Conservation (phyloP, 2,329 filamentous ascomycete species). For the Alternaria infectoria region DNA sequence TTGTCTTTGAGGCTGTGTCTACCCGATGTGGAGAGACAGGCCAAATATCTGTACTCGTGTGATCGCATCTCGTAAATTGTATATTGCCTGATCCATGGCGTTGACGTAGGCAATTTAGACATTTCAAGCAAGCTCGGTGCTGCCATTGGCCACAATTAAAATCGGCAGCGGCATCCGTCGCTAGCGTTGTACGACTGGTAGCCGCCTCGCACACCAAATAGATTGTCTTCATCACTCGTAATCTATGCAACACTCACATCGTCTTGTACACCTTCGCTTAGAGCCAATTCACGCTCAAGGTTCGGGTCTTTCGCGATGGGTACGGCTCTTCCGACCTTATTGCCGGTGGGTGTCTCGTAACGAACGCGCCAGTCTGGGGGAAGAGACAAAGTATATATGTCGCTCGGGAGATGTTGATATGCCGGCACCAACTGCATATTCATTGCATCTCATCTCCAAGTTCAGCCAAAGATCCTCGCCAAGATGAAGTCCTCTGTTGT, state of each 20-base stretch:
- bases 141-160: conserved; percentile 1
- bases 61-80: neutral
- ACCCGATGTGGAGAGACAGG: neutral
- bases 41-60: neutral
- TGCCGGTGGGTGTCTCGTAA: neutral
- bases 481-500: conserved; percentile 8
- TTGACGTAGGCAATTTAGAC: conserved; percentile 12
- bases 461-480: neutral
- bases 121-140: neutral
- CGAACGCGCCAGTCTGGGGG: neutral
- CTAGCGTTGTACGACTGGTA: neutral
- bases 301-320: neutral
- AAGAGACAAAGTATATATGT: neutral
- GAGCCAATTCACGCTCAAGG: neutral
- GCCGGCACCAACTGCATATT: conserved; percentile 1
- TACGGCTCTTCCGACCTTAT: neutral
- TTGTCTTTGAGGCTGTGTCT: neutral
- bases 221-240: conserved; percentile 9
- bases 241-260: conserved; percentile 6
- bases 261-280: neutral
- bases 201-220: neutral
- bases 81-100: neutral
- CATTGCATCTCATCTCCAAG: neutral
- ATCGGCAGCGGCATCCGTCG: conserved; percentile 4
- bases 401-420: neutral